Evolutionary conservation across 768 basidiomycete species (phyloP), one percentile per base, ranked within the genome.

Genomic region (Mycena vulgaris): DNA sequence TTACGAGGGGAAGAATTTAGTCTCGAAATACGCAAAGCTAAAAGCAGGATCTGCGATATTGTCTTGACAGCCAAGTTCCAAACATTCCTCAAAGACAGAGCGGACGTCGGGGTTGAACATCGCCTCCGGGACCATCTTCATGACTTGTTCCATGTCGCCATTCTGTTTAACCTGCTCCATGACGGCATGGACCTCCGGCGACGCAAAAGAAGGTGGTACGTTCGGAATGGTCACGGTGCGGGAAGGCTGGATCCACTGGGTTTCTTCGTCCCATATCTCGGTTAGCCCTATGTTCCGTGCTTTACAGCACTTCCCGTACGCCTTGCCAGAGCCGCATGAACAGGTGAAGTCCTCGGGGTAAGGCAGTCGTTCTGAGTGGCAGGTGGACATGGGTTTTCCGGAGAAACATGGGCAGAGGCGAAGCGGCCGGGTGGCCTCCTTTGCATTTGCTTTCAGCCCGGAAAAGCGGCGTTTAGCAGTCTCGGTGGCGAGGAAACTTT

Each of bases 391-490:
- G 17, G 70, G 49, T 62, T 73, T 58, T 8, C 77, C 77, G 27
- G 77, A 78, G 65, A 72, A 79, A 61, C 78, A 79, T 0, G 78
- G 76, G 47, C 78, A 78, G 11, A 65, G 58, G 23, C 74, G 71
- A 7, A 57, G 62, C 10, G 74, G 76, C 9, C 76, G 77, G 48
- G 55, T 55, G 40, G 10, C 14, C 40, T 17, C 27, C 39, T 58
- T 66, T 28, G 58, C 23, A 25, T 55, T 51, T 14, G 35, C 66
- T 25, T 40, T 63, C 40, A 70, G 40, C 39, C 28, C 56, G n/a
- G 31, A 35, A 31, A 58, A 55, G n/a, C 53, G 67, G 25, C 51
- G 53, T 33, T 63, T 68, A 16, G 68, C 42, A 16, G 63, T 59
- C 23, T 67, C 52, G 13, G 62, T 35, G 9, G 35, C 31, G 42